Base-by-base conservation (phyloP, 179 eudicot species). In the Silene noctiflora region DNA sequence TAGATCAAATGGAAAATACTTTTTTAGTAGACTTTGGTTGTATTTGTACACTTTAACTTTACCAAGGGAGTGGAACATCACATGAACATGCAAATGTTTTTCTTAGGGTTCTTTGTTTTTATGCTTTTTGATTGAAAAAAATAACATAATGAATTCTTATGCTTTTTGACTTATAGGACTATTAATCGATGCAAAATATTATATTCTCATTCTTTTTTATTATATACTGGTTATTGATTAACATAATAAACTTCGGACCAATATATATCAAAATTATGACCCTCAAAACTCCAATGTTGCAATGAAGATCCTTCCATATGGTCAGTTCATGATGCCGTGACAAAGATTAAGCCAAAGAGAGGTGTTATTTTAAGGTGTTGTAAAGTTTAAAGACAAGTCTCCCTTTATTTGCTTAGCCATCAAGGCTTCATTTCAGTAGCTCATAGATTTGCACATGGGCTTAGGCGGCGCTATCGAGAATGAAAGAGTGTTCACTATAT, bases 331-430 rank as follows among this genome's bases (percentile, higher is more conserved):
- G 39, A 33, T 33, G 39, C 6, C 6, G 5, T 33, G 39, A 33
- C 6, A 33, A 33, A 33, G 39, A 33, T 48, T 48, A 48, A 77
- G 24, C 6, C 55, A 72, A 66, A 74, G 69, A 69, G 63, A 69
- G 21, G 17, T 67, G 1, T 58, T 27, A 25, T 4, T 16, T 66
- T 66, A 66, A 29, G 69, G 70, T 48, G 16, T 48, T 33, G 16
- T 13, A 48, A 73, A 70, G 65, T 69, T 74, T 69, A 74, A 79
- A 74, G 78, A 4, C 12, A 21, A 19, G 0, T 48, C 51, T 31
- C 14, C 44, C 25, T 64, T 62, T 6, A 62, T 71, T 78, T 79
- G 51, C 82, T 79, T 79, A 79, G 63, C 65, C 58, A 79, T 75
- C 78, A 79, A 51, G 71, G 69, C 61, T 79, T 68, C 29, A 31